Evolutionary conservation across 768 basidiomycete species (phyloP), one percentile per base, ranked within the genome.

Genomic region (Suillus plorans): DNA sequence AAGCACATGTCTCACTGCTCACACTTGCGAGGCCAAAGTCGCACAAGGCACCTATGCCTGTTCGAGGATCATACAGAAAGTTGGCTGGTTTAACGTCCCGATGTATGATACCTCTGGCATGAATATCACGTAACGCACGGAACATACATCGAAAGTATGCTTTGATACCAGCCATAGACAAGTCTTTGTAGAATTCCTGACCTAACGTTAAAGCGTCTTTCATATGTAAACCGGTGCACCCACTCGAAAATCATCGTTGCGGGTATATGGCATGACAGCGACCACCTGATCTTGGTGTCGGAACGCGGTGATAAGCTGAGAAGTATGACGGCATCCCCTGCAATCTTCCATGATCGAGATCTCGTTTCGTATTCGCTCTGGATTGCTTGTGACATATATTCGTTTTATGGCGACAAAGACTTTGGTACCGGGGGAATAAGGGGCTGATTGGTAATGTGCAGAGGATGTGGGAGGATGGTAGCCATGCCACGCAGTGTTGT

Each of bases 41-140:
- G 69, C 94, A 94, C 9, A 99, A 79, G 0, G 91, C 91, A 28
- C 97, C 97, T 14, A 88, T 81, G 12, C 91, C 90, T 8, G 89
- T 90, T 44, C 83, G 85, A 44, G 93, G 89, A 75, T 99, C 94
- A 74, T 90, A 98, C 42, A 99, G 83, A 75, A 99, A 99, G 76
- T 99, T 99, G 65, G 96, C 97, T 25, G 97, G 96, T 74, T 99
- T 99, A 70, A 99, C 93, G 76, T 99, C 97, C 53, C 97, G 92
- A 75, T 99, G 97, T 60, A 99, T 92, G 70, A 99, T 90, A 6
- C 86, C 86, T 61, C 95, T 83, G 13, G 86, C 80, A 74, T 99
- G 96, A 31, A 95, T 90, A 71, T 97, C 95, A 57, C 91, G 87
- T 62, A 99, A 77, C 3, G 93, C 96, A 50, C 92, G 90, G 74